Evolutionary conservation across 768 basidiomycete species (phyloP).

Genomic region (Pleurotus tuber-regium): DNA sequence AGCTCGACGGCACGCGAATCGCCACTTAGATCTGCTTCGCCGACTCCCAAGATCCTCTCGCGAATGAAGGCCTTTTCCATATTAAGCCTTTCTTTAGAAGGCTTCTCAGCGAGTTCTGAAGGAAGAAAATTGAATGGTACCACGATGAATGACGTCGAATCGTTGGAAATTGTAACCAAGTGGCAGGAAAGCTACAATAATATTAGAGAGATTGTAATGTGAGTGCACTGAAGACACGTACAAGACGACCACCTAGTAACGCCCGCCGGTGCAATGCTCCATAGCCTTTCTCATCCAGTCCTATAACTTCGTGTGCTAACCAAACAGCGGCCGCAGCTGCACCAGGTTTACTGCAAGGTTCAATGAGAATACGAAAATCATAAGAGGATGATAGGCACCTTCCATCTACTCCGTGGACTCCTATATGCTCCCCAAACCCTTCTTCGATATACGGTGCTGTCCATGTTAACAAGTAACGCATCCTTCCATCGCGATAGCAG

Average conservation of each 20-base stretch:
- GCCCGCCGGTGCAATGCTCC: slow-evolving; percentile 38
- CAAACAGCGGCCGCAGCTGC: slow-evolving; percentile 37
- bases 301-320: slow-evolving; percentile 36
- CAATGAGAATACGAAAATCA: background rate
- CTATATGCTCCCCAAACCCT: slow-evolving; percentile 31
- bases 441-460: slow-evolving; percentile 25
- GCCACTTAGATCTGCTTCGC: slow-evolving; percentile 28
- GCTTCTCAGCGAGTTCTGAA: slow-evolving; percentile 22
- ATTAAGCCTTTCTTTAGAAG: slow-evolving; percentile 19
- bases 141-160: slow-evolving; percentile 31
- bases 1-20: slow-evolving; percentile 23
- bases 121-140: slow-evolving; percentile 38
- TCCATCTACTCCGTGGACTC: slow-evolving; percentile 46
- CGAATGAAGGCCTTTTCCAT: slow-evolving; percentile 31
- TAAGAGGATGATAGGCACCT: slow-evolving; percentile 29
- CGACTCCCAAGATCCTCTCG: slow-evolving; percentile 23
- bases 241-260: slow-evolving; percentile 32
- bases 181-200: slow-evolving; percentile 32
- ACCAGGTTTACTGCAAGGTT: slow-evolving; percentile 39
- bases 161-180: slow-evolving; percentile 37
- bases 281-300: slow-evolving; percentile 36
- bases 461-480: slow-evolving; percentile 37
- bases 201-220: background rate
- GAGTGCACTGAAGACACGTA: no score
- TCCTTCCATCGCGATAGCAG: slow-evolving; percentile 36